Evolutionary conservation across 192 early-diverging fungal genomes (phyloP).

Genomic region (Cetraspora pellucida): DNA sequence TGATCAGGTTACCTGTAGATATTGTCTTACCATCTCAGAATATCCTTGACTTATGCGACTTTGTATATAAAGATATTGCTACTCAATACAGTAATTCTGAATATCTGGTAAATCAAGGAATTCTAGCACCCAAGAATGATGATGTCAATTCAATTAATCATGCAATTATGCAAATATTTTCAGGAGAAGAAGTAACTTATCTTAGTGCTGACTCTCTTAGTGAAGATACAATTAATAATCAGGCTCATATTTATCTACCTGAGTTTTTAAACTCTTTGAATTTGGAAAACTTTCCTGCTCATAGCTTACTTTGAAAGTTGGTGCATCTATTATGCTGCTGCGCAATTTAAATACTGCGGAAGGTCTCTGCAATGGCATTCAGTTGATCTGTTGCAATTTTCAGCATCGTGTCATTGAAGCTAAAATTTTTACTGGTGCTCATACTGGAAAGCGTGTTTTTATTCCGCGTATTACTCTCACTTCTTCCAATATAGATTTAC

Average conservation of each 20-base stretch:
- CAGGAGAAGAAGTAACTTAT: constrained; percentile 19
- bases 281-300: constrained; percentile 3
- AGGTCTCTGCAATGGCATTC: constrained; percentile 29
- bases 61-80: constrained; percentile 17
- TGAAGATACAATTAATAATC: background rate
- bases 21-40: constrained; percentile 8
- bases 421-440: background rate
- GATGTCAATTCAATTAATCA: constrained; percentile 35
- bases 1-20: background rate
- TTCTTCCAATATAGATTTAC: background rate
- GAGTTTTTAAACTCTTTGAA: constrained; percentile 18
- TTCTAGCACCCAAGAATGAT: constrained; percentile 33
- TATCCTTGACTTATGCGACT: background rate
- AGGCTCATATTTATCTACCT: background rate
- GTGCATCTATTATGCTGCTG: constrained; percentile 17
- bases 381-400: constrained; percentile 4
- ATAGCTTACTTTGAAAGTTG: constrained; percentile 22
- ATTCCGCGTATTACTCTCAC: background rate
- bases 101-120: too few species aligned
- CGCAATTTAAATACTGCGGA: constrained; percentile 12
- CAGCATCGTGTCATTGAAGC: background rate
- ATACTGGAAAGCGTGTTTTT: background rate
- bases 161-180: background rate
- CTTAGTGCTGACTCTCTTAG: constrained; percentile 8
- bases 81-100: background rate